phyloP scores from a whole-genome alignment of 352 stramenopile genomes.

The Globisporangium paddicum region DNA sequence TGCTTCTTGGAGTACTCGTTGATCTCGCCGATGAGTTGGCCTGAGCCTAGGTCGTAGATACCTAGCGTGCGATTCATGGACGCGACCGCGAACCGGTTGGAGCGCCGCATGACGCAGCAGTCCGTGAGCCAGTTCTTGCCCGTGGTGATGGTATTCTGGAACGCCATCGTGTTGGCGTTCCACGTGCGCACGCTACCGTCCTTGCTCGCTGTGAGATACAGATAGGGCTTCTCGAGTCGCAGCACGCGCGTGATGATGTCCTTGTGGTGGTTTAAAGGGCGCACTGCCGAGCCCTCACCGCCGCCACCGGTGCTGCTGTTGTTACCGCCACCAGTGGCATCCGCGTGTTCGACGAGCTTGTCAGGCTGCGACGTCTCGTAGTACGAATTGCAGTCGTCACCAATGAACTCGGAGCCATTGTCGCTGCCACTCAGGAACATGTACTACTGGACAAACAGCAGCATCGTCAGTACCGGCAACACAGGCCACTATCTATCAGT shows the following conservation, averaged over 20 bases:
- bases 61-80: slow-evolving; percentile 75
- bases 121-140: slow-evolving; percentile 79
- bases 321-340: neutral
- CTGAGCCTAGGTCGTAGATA: slow-evolving; percentile 72
- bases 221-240: slow-evolving; percentile 55
- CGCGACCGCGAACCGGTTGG: slow-evolving; percentile 70
- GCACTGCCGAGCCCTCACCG: slow-evolving; percentile 1
- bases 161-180: slow-evolving; percentile 62
- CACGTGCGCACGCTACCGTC: slow-evolving; percentile 72
- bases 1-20: slow-evolving; percentile 74
- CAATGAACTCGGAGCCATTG: slow-evolving; percentile 50
- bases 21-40: slow-evolving; percentile 67
- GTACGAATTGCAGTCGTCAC: slow-evolving; percentile 55
- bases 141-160: slow-evolving; percentile 55
- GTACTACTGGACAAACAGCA: slow-evolving; percentile 36
- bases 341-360: slow-evolving; percentile 29
- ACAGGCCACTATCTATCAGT: too few species aligned
- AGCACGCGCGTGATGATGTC: slow-evolving; percentile 69
- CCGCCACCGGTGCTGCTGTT: neutral
- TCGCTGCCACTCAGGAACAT: slow-evolving; percentile 82
- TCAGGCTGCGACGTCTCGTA: slow-evolving; percentile 64
- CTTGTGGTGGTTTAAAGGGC: slow-evolving; percentile 50
- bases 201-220: slow-evolving; percentile 73
- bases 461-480: neutral
- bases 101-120: slow-evolving; percentile 73